Evolutionary conservation across 2,329 filamentous ascomycete genomes (phyloP).

Genomic region (Raffaelea arxii): DNA sequence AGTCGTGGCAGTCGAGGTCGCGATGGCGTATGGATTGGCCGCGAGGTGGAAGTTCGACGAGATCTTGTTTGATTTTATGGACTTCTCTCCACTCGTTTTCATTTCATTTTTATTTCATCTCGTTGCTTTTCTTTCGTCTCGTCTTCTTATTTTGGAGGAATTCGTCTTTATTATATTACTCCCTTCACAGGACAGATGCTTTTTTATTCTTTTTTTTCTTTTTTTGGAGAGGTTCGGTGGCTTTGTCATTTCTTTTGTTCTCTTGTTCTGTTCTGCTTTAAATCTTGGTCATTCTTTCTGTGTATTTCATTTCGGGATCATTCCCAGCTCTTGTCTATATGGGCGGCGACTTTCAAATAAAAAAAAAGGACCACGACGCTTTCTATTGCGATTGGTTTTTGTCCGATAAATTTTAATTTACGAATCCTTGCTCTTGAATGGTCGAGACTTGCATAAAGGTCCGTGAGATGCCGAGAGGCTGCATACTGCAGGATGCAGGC

Average conservation of each 20-base stretch:
- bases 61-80: conserved; percentile 1
- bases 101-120: neutral
- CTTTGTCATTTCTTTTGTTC: neutral
- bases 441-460: too few relatives aligned
- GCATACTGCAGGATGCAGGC: neutral
- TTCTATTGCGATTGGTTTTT: neutral
- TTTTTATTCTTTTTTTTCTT: neutral
- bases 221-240: neutral
- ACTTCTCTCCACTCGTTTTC: neutral
- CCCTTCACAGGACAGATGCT: neutral
- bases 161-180: neutral
- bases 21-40: conserved; percentile 13
- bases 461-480: too few relatives aligned
- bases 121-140: neutral
- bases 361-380: neutral
- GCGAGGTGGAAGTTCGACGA: conserved; percentile 11
- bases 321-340: too few relatives aligned
- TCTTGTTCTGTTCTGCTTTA: neutral
- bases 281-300: too few relatives aligned
- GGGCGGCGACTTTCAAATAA: too few relatives aligned
- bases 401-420: neutral
- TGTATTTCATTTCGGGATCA: too few relatives aligned
- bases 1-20: too few relatives aligned
- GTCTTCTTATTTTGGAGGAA: neutral
- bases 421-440: too few relatives aligned